These are phyloP conservation scores for Aspergillus pseudotamarii DNA, from an alignment of 2,329 filamentous ascomycete genomes.

Conservation along the genomic window DNA sequence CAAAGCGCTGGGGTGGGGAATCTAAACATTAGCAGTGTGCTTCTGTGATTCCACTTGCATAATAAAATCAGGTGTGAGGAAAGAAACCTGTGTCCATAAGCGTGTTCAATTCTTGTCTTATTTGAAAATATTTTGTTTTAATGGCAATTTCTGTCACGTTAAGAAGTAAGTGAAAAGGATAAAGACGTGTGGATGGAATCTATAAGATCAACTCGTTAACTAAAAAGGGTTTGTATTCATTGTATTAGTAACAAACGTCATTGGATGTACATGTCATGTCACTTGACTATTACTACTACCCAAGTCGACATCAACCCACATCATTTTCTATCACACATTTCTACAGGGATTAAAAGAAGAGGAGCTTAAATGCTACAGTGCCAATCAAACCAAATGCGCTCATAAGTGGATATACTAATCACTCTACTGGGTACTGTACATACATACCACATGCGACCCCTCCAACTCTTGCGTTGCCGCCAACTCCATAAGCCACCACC, in stretches of 20 bases:
- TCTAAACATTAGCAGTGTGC: not conserved
- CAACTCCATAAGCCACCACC: slow-evolving; percentile 3
- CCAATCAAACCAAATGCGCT: not conserved
- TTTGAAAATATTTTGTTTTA: not conserved
- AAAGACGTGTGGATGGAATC: not conserved
- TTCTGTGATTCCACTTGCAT: slow-evolving; percentile 17
- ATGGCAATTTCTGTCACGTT: not conserved
- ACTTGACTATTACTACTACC: not conserved
- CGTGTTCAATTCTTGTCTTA: not conserved
- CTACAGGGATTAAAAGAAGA: not conserved
- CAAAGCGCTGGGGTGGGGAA: slow-evolving; percentile 15
- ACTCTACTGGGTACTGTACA: not conserved
- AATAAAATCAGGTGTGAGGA: not conserved
- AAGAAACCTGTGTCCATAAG: not conserved
- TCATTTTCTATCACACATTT: not conserved
- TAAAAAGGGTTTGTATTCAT: not conserved
- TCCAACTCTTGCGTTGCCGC: slow-evolving; percentile 12
- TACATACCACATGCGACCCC: slow-evolving; percentile 14
- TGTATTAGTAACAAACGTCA: not conserved
- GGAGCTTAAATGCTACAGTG: not conserved
- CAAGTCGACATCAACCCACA: not conserved
- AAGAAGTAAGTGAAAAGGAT: not conserved
- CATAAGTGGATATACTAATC: not conserved
- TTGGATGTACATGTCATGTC: not conserved
- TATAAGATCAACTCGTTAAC: not conserved